Evolutionary conservation across 2,329 filamentous ascomycete species (phyloP).

Genomic region (Nothophaeocryptopus gaeumannii): DNA sequence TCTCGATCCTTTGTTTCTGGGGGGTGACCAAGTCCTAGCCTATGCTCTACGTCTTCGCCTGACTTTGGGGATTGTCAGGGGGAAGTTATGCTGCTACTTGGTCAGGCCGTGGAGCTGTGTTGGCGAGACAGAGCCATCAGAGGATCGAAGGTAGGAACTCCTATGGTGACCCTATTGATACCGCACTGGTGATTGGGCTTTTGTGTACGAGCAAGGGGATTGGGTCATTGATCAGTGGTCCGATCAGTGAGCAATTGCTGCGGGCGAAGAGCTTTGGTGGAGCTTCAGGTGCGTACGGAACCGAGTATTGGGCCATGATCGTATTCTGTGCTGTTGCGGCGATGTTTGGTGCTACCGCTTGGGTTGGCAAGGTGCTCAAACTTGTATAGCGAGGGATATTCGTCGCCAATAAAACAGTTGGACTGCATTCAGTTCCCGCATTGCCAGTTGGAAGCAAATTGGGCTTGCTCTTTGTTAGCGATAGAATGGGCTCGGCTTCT

Average conservation of each 20-base stretch:
- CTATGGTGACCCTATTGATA: not conserved
- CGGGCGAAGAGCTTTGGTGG: not conserved
- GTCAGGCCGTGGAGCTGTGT: slow-evolving; percentile 17
- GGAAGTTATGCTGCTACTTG: slow-evolving; percentile 39
- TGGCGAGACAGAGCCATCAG: slow-evolving; percentile 9
- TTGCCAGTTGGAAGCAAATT: too few relatives aligned
- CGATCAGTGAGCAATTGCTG: slow-evolving; percentile 43
- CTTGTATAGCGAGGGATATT: too few relatives aligned
- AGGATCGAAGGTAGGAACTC: too few relatives aligned
- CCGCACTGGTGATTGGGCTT: slow-evolving; percentile 45
- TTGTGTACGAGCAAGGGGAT: slow-evolving; percentile 50
- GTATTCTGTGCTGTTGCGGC: not conserved
- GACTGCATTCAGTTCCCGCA: too few relatives aligned
- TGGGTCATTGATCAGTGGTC: slow-evolving; percentile 51
- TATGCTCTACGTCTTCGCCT: slow-evolving; percentile 43
- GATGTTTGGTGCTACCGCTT: too few relatives aligned
- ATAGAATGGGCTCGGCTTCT: too few relatives aligned
- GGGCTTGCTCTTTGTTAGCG: too few relatives aligned
- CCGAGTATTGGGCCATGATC: not conserved
- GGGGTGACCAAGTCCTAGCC: slow-evolving; percentile 43
- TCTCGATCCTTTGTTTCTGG: slow-evolving; percentile 45
- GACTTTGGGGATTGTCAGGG: slow-evolving; percentile 43
- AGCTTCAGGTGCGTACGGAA: slow-evolving; percentile 11
- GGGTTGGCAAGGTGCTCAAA: too few relatives aligned
- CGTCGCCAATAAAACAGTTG: too few relatives aligned